Base-by-base conservation (phyloP, 129 eudicot species). In the Silybum marianum region DNA sequence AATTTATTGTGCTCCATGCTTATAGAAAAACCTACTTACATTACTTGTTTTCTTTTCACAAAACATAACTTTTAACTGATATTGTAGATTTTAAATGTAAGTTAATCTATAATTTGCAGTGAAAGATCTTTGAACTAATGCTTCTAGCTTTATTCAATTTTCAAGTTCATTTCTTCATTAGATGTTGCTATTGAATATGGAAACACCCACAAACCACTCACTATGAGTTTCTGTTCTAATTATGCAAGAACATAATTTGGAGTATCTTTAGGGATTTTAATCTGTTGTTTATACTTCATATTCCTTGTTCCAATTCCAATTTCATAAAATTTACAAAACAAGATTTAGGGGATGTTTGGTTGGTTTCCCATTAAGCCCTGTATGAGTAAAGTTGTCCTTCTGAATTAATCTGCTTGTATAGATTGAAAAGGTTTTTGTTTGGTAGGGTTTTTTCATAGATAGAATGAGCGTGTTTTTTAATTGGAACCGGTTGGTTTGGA, bases 31-130 rank as follows among this genome's bases (percentile, higher is more conserved):
- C 63, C 22, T 54, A 54, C 63, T 54, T 54, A 54, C 63, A 54
- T 54, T 54, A 54, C 63, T 54, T 54, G 63, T 54, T 54, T 54
- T 54, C 63, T 54, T 54, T 54, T 54, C 63, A 54, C 63, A 54
- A 54, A 16, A 54, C 22, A 54, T 54, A 54, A 18, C 63, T 54
- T 40, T 54, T 54, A 54, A 54, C 63, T 54, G 63, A 54, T 7
- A 54, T 54, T 54, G 63, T 54, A 54, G 63, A 54, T 54, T 54
- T 12, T 16, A 54, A 54, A 54, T 54, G 63, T 54, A 54, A 54
- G 63, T 54, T 54, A 54, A 54, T 54, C 63, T 54, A 54, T 54
- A 1, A 48, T 48, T 48, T 48, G 60, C 60, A 48, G 60, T 48
- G 60, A 48, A 48, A 48, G 19, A 48, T 48, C n/a, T 48, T 48